Percentiles rank a stretch among this genome's conserved stretches.
These are phyloP conservation scores for Gastrodia elata DNA, from an alignment of 106 monocot species.

Conservation along the genomic window DNA sequence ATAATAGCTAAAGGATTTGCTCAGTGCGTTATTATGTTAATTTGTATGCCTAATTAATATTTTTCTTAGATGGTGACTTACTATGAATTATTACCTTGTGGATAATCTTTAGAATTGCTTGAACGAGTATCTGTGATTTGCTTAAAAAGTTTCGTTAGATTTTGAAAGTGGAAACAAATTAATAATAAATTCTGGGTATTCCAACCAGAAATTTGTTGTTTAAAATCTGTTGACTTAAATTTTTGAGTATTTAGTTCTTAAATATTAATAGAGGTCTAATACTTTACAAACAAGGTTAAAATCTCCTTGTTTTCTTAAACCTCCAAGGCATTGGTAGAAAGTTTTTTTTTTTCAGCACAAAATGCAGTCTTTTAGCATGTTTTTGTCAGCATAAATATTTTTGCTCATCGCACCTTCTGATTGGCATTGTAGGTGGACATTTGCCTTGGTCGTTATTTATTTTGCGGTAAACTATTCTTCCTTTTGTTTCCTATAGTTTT, in stretches of 20 bases:
- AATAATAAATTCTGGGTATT: neutral
- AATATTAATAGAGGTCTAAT: no score
- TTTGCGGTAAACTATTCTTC: constrained; percentile 41
- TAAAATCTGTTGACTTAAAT: neutral
- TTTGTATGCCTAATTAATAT: neutral
- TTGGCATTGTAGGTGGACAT: constrained; percentile 64
- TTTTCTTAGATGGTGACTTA: neutral
- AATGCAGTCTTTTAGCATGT: neutral
- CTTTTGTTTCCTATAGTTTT: neutral
- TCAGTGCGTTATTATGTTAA: constrained; percentile 1
- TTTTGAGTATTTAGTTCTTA: no score
- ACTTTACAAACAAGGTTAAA: no score
- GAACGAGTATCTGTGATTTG: neutral
- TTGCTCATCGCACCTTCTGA: neutral
- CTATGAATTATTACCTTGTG: neutral
- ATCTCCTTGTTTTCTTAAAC: no score
- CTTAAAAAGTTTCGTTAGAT: neutral
- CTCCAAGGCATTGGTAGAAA: neutral
- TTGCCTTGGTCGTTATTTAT: constrained; percentile 52
- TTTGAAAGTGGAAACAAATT: neutral
- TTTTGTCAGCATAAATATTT: neutral
- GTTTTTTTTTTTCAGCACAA: neutral
- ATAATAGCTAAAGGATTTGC: no score
- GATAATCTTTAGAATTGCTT: neutral
- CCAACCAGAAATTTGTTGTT: neutral